Conservation (phyloP, 495 filamentous ascomycete species). For the Cenococcum geophilum region DNA sequence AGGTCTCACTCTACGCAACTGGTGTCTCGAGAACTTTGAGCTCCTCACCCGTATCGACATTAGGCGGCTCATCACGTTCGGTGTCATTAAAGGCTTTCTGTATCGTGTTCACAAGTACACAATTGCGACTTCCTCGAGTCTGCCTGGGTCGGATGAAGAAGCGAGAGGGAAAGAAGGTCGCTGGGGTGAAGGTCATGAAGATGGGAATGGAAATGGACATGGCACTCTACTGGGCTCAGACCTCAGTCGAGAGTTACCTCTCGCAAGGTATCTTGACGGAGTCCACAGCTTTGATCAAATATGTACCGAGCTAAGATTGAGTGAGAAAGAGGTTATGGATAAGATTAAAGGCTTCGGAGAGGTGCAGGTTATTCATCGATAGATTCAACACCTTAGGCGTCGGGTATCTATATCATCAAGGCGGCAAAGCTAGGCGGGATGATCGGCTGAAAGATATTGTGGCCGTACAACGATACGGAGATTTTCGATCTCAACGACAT, state of each 20-base stretch:
- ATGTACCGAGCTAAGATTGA: constrained; percentile 65
- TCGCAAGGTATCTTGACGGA: constrained; percentile 71
- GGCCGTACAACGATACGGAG: background rate
- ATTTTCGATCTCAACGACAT: too few relatives aligned
- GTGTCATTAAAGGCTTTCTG: constrained; percentile 90
- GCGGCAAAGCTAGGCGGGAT: too few relatives aligned
- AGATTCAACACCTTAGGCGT: too few relatives aligned
- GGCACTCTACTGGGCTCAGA: constrained; percentile 26
- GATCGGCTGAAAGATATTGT: too few relatives aligned
- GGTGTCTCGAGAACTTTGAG: constrained; percentile 65
- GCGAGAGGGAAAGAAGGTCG: constrained; percentile 7
- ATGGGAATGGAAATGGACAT: constrained; percentile 17
- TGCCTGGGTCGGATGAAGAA: background rate
- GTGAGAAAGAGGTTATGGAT: constrained; percentile 49
- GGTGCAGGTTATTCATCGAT: constrained; percentile 12
- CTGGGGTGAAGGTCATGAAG: constrained; percentile 10
- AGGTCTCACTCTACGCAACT: constrained; percentile 72
- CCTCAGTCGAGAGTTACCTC: constrained; percentile 17
- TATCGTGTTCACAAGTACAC: constrained; percentile 92
- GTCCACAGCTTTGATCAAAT: constrained; percentile 85
- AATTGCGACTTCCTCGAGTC: constrained; percentile 43
- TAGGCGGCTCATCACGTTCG: constrained; percentile 86
- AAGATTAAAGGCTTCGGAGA: constrained; percentile 31
- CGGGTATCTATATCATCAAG: too few relatives aligned
- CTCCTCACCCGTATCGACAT: constrained; percentile 72